Conservation (phyloP, 2,329 filamentous ascomycete species). For the Parascedosporium putredinis region DNA sequence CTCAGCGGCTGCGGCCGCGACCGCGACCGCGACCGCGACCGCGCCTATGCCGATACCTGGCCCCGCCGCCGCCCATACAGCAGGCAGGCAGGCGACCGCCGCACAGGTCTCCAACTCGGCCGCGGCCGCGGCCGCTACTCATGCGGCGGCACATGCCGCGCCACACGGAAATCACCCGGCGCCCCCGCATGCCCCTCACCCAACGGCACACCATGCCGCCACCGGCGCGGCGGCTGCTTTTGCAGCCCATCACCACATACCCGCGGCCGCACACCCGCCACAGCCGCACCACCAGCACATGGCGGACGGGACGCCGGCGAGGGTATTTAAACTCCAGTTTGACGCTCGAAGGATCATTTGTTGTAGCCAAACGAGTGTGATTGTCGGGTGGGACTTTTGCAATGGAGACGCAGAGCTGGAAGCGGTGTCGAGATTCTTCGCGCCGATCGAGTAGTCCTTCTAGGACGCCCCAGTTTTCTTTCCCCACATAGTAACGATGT, state of each 20-base stretch:
- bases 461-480: too few species aligned
- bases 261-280: constrained; percentile 6
- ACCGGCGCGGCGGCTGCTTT: constrained; percentile 11
- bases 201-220: constrained; percentile 9
- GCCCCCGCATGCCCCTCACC: background rate
- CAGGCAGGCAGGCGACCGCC: constrained; percentile 3
- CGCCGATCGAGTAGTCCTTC: constrained; percentile 31
- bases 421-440: constrained; percentile 70
- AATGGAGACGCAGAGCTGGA: constrained; percentile 73
- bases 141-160: constrained; percentile 7
- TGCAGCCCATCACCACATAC: constrained; percentile 7
- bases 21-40: background rate
- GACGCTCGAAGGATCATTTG: constrained; percentile 89
- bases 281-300: constrained; percentile 33
- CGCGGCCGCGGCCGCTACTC: background rate
- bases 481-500: too few species aligned
- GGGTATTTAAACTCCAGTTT: constrained; percentile 96
- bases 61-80: background rate
- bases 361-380: constrained; percentile 81
- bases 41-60: background rate
- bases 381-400: constrained; percentile 97
- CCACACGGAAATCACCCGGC: background rate
- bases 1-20: background rate
- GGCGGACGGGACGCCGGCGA: constrained; percentile 36
- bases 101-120: constrained; percentile 3